A percentile compares a stretch with the other conserved stretches of the same genome.
These are phyloP conservation scores for Takakia lepidozioides DNA, from an alignment of 225 moss, liverwort and hornwort genomes.

Conservation along the genomic window DNA sequence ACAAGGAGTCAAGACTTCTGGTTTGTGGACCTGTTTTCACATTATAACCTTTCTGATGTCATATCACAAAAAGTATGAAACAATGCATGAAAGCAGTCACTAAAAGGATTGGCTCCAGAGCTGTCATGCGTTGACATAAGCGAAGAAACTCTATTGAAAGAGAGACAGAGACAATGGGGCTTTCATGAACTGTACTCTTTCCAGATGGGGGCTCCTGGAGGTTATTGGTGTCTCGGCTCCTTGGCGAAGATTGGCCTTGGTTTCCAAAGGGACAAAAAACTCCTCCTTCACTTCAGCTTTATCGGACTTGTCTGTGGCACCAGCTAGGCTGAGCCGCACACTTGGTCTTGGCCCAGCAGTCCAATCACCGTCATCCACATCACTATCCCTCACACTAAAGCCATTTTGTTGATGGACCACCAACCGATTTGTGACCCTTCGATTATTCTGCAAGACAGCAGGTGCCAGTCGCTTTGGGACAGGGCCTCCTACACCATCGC, in stretches of 20 bases:
- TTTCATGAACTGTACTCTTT: too few relatives aligned
- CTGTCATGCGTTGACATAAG: too few relatives aligned
- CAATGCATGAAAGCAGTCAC: too few relatives aligned
- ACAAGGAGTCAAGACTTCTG: too few relatives aligned
- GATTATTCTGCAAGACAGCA: background rate
- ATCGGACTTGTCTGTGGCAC: conserved; percentile 21
- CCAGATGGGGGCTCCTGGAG: conserved; percentile 11
- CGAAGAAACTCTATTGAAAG: too few relatives aligned
- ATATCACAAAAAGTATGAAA: too few relatives aligned
- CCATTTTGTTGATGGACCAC: conserved; percentile 9
- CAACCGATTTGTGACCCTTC: background rate
- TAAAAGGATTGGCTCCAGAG: too few relatives aligned
- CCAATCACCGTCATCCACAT: conserved; percentile 15
- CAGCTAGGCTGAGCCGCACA: conserved; percentile 9
- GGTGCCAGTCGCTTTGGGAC: background rate
- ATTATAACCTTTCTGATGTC: too few relatives aligned
- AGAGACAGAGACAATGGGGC: too few relatives aligned
- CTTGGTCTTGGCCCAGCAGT: conserved; percentile 10
- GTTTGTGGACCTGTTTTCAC: too few relatives aligned
- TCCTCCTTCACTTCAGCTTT: conserved; percentile 36
- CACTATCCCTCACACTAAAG: conserved; percentile 10
- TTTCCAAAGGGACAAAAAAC: conserved; percentile 32
- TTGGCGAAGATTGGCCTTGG: conserved; percentile 20
- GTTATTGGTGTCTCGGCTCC: conserved; percentile 27
- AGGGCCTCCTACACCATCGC: background rate